Base-by-base conservation (phyloP, 2,329 filamentous ascomycete genomes). In the Biscogniauxia marginata region DNA sequence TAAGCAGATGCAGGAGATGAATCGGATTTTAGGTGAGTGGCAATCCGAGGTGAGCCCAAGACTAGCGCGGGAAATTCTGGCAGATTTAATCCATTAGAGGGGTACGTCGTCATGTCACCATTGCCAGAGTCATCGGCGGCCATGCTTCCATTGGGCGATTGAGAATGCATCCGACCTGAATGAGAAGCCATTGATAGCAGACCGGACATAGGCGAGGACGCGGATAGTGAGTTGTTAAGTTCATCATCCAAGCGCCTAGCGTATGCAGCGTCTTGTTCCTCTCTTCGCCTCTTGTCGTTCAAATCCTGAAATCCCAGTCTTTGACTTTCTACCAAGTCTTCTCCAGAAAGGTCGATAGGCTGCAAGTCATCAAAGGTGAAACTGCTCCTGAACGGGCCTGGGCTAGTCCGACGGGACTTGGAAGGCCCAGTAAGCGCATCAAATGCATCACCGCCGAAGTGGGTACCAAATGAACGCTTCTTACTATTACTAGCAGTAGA, bases 331-430 rank as follows among this genome's bases (percentile, higher is more conserved):
- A 72, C 60, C 52, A 58, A 46, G 7, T 63, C 62, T 22, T 69
- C 64, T 71, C 74, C 74, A 59, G 75, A 78, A 63, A 79, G 71
- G 63, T 79, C 75, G 53, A 78, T 75, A 34, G 76, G 53, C 8
- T 50, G 20, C 0, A 23, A 19, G n/a, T 50, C 34, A 50, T 54
- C 23, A 24, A 50, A 54, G 5, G 21, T 44, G 30, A 46, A 44
- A 24, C 47, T 50, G 9, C 50, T 57, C 11, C 55, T 56, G 34
- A 57, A 54, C 6, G 63, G 56, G 47, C 56, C 61, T 21, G 64
- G 63, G 4, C 61, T 64, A 13, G 71, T 67, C 7, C 74, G 69
- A 25, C 69, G 70, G 20, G 72, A 71, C 60, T 78, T 77, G 54
- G 52, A 55, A 7, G 55, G 49, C 22, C 58, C 23, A 3, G 45